phyloP scores from a whole-genome alignment of 2,329 filamentous ascomycete species.

The Dryadomyces quercus-mongolicae region DNA sequence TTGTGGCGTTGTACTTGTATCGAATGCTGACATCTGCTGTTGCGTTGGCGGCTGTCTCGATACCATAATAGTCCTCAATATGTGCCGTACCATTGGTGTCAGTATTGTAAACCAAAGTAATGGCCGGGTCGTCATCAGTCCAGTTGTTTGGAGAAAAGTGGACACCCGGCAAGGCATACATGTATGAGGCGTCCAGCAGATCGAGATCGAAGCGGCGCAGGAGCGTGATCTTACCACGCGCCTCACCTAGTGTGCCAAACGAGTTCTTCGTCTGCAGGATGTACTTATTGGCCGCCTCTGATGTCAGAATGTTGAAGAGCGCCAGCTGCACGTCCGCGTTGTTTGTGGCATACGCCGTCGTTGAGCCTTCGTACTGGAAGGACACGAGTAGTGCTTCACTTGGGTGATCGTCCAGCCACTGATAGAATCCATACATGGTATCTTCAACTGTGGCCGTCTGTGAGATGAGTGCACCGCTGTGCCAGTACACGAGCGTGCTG shows the following conservation, averaged over 20 bases:
- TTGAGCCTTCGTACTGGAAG: conserved; percentile 31
- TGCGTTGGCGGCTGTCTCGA: conserved; percentile 11
- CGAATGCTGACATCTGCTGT: conserved; percentile 25
- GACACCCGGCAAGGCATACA: conserved; percentile 28
- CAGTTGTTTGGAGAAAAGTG: conserved; percentile 31
- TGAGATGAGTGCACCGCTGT: conserved; percentile 30
- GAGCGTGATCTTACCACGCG: conserved; percentile 30
- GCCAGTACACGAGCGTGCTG: conserved; percentile 34
- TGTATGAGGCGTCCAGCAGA: conserved; percentile 20
- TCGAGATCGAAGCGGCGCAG: conserved; percentile 33
- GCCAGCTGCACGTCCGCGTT: conserved; percentile 23
- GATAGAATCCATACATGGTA: conserved; percentile 33
- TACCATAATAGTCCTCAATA: conserved; percentile 37
- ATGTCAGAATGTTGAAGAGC: conserved; percentile 26
- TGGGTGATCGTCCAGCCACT: conserved; percentile 33
- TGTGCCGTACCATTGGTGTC: conserved; percentile 25
- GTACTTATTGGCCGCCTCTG: conserved; percentile 24
- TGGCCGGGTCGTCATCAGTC: conserved; percentile 28
- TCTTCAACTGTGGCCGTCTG: conserved; percentile 29
- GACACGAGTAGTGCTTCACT: conserved; percentile 32
- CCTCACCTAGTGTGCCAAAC: conserved; percentile 32
- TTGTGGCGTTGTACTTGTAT: conserved; percentile 31
- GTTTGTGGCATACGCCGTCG: conserved; percentile 17
- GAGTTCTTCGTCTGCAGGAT: conserved; percentile 34
- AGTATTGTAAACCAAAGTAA: conserved; percentile 28